Base-by-base conservation (phyloP, 2,329 filamentous ascomycete genomes). In the Incumbomyces lentus region DNA sequence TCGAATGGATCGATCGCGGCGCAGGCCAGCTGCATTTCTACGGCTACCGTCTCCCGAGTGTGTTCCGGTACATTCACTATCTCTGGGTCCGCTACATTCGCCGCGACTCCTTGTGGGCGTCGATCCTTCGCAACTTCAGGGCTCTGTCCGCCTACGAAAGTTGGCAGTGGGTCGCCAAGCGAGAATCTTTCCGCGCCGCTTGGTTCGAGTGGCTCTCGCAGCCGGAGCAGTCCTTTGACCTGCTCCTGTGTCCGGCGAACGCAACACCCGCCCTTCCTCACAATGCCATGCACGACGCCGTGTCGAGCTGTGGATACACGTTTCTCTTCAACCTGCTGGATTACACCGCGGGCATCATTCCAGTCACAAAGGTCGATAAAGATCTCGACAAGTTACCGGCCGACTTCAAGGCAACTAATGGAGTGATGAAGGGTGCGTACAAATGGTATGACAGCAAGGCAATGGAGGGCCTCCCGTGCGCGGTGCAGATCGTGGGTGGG, bases 241-340 rank as follows among this genome's bases (percentile, higher is more conserved):
- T 89, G 53, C 74, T 95, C 54, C 66, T 95, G 30, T 80, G 84
- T 8, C 84, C 85, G n/a, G 87, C 82, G 0, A 95, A 95, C 62
- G 87, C 89, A 0, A 94, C 87, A 0, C 88, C 89, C 1, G 89
- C 89, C 1, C 78, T 94, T 2, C 88, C 88, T 1, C 88, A 94
- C 61, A 78, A 81, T 39, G 88, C 80, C 0, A 95, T 95, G 87
- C 78, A 79, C 55, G 81, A 90, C 57, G 86, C 86, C 2, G 80
- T 92, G 37, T 84, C 83, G 52, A 86, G 82, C 55, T 95, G 89
- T 58, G 88, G 87, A 1, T 95, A 96, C 60, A 95, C 89, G 0
- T 95, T 95, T 62, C 66, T 95, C 47, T 96, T 92, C 69, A 95
- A 95, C 58, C 55, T 95, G 78, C 77, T 95, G 40, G 90, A 95